Conservation (phyloP, 129 eudicot species). For the Escallonia herrerae region DNA sequence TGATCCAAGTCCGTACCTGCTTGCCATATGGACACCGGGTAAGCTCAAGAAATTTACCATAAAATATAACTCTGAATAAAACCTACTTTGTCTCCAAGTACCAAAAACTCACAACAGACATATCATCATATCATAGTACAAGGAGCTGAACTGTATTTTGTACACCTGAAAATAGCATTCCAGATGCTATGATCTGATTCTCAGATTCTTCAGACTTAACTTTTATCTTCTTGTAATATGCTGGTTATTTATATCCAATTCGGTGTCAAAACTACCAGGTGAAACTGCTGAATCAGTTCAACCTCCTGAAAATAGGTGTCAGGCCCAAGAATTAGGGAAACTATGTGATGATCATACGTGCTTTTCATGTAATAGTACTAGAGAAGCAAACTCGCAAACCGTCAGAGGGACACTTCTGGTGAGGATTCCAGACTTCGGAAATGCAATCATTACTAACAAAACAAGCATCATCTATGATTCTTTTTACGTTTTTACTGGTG, state of each 20-base stretch:
- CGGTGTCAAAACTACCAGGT: constrained; percentile 33
- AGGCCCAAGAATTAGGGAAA: constrained; percentile 40
- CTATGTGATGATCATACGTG: constrained; percentile 55
- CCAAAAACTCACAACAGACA: background rate
- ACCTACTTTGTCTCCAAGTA: background rate
- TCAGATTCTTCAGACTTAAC: too few relatives aligned
- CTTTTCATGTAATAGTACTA: constrained; percentile 56
- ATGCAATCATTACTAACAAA: background rate
- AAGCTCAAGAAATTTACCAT: background rate
- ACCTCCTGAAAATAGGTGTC: constrained; percentile 74
- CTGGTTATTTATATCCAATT: background rate
- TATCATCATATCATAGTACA: background rate
- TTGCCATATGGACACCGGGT: constrained; percentile 99
- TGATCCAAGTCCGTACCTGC: constrained; percentile 95
- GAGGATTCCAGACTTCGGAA: constrained; percentile 11
- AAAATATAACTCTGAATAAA: background rate
- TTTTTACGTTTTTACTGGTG: background rate
- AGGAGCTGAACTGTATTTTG: background rate
- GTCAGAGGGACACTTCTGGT: constrained; percentile 95
- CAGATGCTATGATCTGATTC: too few relatives aligned
- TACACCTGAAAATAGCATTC: background rate
- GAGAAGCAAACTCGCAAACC: constrained; percentile 67
- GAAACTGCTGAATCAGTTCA: constrained; percentile 76
- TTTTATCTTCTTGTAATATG: background rate
- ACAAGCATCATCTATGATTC: too few relatives aligned